Evolutionary conservation across 2,329 filamentous ascomycete species (phyloP).

Genomic region (Diaporthe helianthi): DNA sequence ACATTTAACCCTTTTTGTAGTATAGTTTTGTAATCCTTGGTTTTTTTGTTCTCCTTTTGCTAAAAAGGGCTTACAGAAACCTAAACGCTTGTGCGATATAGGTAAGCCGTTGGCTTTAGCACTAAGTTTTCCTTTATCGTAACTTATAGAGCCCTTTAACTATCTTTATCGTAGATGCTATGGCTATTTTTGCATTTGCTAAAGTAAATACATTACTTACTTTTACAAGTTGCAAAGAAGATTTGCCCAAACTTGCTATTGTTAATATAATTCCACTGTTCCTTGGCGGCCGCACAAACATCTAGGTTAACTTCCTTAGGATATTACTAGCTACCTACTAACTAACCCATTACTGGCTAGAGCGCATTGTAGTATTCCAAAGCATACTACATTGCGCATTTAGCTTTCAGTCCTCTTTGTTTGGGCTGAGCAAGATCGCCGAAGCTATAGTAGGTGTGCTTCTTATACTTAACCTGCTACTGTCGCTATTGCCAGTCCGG

Average conservation of each 20-base stretch:
- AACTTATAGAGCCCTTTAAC: background rate
- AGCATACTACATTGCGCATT: background rate
- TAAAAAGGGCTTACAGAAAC: background rate
- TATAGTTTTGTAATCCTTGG: background rate
- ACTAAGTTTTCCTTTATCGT: background rate
- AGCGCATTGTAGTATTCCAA: background rate
- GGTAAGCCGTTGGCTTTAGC: background rate
- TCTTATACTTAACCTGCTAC: background rate
- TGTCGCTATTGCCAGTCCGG: background rate
- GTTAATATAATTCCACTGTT: background rate
- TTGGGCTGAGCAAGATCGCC: background rate
- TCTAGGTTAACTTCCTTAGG: background rate
- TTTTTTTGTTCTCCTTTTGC: background rate
- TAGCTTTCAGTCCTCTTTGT: background rate
- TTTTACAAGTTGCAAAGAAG: background rate
- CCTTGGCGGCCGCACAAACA: background rate
- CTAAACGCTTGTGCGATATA: background rate
- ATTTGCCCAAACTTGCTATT: background rate
- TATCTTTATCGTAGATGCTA: background rate
- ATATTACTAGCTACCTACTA: background rate
- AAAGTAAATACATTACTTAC: background rate
- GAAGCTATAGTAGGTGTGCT: background rate
- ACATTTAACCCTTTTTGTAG: background rate
- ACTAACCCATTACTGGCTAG: background rate
- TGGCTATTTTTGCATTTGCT: background rate